Conservation (phyloP, 345 rosid species). For the Capsella bursapastoris region DNA sequence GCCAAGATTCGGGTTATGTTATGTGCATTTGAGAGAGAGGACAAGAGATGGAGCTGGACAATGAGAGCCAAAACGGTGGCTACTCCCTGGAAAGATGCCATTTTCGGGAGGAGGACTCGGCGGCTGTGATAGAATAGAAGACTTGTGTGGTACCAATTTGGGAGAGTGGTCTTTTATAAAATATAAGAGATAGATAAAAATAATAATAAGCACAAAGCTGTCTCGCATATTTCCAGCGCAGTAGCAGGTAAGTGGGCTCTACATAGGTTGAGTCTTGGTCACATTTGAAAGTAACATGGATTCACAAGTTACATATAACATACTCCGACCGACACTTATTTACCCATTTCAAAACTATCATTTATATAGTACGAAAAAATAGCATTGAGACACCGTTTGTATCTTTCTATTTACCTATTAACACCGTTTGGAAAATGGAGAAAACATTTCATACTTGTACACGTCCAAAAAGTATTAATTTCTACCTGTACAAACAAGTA, state of each 20-base stretch:
- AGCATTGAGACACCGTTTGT: no score
- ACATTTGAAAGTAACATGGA: slow-evolving; percentile 30
- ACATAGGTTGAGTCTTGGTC: slow-evolving; percentile 31
- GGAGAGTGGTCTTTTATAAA: not conserved
- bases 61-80: slow-evolving; percentile 32
- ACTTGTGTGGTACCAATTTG: slow-evolving; percentile 6
- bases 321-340: slow-evolving; percentile 25
- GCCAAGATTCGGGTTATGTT: slow-evolving; percentile 83
- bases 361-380: no score
- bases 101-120: slow-evolving; percentile 10
- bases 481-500: no score
- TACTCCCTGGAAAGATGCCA: slow-evolving; percentile 31
- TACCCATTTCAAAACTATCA: not conserved
- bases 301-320: not conserved
- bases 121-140: not conserved
- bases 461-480: no score
- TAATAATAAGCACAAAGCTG: slow-evolving; percentile 24
- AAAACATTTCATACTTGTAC: no score
- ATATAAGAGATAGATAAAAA: not conserved
- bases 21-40: slow-evolving; percentile 56
- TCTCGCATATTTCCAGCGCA: slow-evolving; percentile 48
- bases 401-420: no score
- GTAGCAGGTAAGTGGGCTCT: slow-evolving; percentile 45
- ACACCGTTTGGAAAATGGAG: no score
- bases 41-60: slow-evolving; percentile 37